Percentiles rank a stretch among this genome's conserved stretches.
Evolutionary conservation across 1,139 yeast genomes (phyloP).

Genomic region (Pichia sp.): DNA sequence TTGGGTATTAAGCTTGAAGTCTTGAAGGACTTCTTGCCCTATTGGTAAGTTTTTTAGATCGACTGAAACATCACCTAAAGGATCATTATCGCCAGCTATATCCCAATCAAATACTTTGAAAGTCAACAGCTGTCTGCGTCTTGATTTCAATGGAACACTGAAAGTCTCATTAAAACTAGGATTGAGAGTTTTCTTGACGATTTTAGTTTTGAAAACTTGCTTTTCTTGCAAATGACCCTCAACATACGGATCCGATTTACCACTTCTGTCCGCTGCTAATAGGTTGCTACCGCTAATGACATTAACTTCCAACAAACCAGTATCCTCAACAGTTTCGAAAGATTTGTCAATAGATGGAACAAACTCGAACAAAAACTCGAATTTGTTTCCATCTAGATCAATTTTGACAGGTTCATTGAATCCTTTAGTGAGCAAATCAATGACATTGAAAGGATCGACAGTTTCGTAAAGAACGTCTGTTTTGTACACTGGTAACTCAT

Average conservation of each 20-base stretch:
- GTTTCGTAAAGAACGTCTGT: slow-evolving; percentile 46
- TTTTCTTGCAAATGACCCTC: slow-evolving; percentile 51
- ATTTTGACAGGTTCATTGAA: slow-evolving; percentile 45
- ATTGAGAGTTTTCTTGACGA: slow-evolving; percentile 58
- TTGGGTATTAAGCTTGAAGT: slow-evolving; percentile 52
- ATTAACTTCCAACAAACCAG: slow-evolving; percentile 56
- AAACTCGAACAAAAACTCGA: slow-evolving; percentile 52
- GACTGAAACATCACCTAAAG: slow-evolving; percentile 48
- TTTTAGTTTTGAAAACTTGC: slow-evolving; percentile 53
- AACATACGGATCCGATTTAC: slow-evolving; percentile 70
- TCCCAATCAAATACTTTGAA: slow-evolving; percentile 72
- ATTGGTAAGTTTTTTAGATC: slow-evolving; percentile 50
- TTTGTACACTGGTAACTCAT: slow-evolving; percentile 42
- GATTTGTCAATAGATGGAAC: slow-evolving; percentile 45
- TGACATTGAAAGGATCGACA: slow-evolving; percentile 47
- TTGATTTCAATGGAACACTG: slow-evolving; percentile 57
- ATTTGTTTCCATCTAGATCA: slow-evolving; percentile 39
- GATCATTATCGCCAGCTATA: slow-evolving; percentile 61
- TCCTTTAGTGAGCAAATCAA: slow-evolving; percentile 49
- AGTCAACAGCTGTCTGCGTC: slow-evolving; percentile 48
- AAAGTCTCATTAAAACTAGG: slow-evolving; percentile 68
- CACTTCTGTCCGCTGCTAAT: slow-evolving; percentile 60
- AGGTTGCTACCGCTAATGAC: slow-evolving; percentile 52
- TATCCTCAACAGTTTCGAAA: slow-evolving; percentile 58
- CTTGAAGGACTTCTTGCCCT: slow-evolving; percentile 41